Evolutionary conservation across 164 flowering plant species (phyloP), one percentile per base, ranked within the genome.

Genomic region (Nelumbo lutea): DNA sequence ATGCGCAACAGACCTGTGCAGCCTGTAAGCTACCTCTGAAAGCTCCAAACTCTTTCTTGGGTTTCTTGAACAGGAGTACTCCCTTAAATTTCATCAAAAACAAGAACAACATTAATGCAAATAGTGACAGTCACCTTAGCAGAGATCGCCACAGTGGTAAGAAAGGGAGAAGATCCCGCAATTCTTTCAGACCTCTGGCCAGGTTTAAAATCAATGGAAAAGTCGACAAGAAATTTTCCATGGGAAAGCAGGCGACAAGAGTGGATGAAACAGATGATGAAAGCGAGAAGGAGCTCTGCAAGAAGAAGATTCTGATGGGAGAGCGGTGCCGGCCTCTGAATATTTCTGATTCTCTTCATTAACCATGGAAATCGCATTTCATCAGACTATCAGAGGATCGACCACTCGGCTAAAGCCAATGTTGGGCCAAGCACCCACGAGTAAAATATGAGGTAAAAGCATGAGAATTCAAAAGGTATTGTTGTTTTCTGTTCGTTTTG

Each of bases 231-330:
- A 42, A 3, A 7, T 13, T 5, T 40, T 67, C 57, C 1, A 1
- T 42, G 40, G 42, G 8, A 43, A 67, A 53, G 60, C 72, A 13
- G 40, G 41, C 9, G 42, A 46, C 5, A 3, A 27, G 39, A 59
- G 45, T 62, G 38, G 68, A 10, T 3, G 46, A 47, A 48, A 76
- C 61, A 4, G 69, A 70, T 1, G 71, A 56, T 1, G 63, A 42
- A 11, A 64, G 41, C 3, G 76, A n/a, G 4, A 56, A 58, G 38
- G 89, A 85, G 68, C 68, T 89, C 10, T 89, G 91, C 78, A 88
- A 81, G 83, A 85, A 78, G 78, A 85, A 79, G 83, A 89, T 89
- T 65, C 73, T 89, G 45, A 77, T 87, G 86, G 94, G 91, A 53
- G 70, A 51, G 65, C 78, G 66, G 48, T 88, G 90, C 74, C 78